A percentile compares a stretch with the other conserved stretches of the same genome.
Evolutionary conservation across 1,139 yeast genomes (phyloP).

Genomic region (Yamadazyma spencermartinsiae): DNA sequence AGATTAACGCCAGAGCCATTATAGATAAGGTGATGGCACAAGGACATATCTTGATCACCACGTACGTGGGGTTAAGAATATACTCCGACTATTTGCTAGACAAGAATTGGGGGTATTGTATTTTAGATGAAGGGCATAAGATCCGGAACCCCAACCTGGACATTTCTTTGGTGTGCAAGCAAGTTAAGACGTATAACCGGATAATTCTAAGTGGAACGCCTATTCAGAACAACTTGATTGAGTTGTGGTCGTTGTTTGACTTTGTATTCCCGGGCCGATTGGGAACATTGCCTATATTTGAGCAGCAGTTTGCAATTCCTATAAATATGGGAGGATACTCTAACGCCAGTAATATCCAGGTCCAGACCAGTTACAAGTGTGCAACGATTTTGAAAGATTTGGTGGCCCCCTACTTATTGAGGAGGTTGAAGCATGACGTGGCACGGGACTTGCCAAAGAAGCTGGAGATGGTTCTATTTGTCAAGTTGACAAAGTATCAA

Average conservation of each 20-base stretch:
- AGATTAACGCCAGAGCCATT: constrained; percentile 43
- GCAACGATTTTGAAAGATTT: constrained; percentile 88
- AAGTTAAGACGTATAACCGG: constrained; percentile 76
- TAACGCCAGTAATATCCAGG: constrained; percentile 93
- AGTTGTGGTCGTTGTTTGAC: constrained; percentile 92
- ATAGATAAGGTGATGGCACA: constrained; percentile 51
- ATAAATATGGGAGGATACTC: constrained; percentile 98
- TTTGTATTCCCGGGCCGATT: constrained; percentile 92
- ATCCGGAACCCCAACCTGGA: constrained; percentile 93
- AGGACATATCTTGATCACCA: constrained; percentile 88
- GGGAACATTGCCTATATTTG: constrained; percentile 94
- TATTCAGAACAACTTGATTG: constrained; percentile 87
- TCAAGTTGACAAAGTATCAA: constrained; percentile 78
- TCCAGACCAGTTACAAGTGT: constrained; percentile 94
- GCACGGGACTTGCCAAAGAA: constrained; percentile 94
- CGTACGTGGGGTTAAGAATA: constrained; percentile 85
- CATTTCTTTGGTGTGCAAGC: constrained; percentile 82
- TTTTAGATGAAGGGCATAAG: constrained; percentile 95
- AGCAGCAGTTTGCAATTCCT: constrained; percentile 87
- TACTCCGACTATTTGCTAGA: constrained; percentile 72
- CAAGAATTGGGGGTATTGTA: constrained; percentile 83
- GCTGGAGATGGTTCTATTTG: constrained; percentile 90
- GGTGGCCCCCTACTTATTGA: constrained; percentile 81
- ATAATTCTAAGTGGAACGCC: constrained; percentile 94
- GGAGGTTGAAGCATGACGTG: constrained; percentile 92